Conservation (phyloP, 306 rosid genomes). For the Gleditsia sinensis region DNA sequence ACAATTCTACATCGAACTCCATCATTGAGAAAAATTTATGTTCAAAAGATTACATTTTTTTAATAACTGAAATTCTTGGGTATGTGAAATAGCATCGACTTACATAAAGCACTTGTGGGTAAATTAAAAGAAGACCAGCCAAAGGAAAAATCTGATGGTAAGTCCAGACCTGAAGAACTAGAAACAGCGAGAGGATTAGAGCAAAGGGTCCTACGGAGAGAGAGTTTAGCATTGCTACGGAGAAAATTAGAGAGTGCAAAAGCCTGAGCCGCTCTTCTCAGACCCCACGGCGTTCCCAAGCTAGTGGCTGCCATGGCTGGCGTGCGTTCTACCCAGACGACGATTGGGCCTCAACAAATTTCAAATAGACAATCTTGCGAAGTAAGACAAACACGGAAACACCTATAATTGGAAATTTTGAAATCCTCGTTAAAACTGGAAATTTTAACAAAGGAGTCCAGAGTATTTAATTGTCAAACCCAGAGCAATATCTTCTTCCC, state of each 20-base stretch:
- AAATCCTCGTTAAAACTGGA: neutral
- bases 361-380: no score
- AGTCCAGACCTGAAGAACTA: constrained; percentile 60
- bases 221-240: constrained; percentile 35
- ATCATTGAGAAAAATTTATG: neutral
- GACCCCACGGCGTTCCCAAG: constrained; percentile 48
- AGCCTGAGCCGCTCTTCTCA: constrained; percentile 46
- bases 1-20: constrained; percentile 16
- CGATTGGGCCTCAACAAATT: neutral
- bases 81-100: constrained; percentile 6
- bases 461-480: neutral
- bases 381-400: neutral
- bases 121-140: neutral
- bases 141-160: neutral
- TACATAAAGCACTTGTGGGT: neutral
- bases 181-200: constrained; percentile 51
- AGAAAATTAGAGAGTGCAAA: constrained; percentile 39
- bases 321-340: neutral
- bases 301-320: constrained; percentile 63
- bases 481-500: neutral
- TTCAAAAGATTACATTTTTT: constrained; percentile 11
- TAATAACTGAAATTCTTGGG: constrained; percentile 29
- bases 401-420: neutral
- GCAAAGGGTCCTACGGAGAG: constrained; percentile 39
- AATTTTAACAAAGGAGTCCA: neutral